These are phyloP conservation scores for Gossypium trilobum DNA, from an alignment of 441 rosid genomes.

Conservation along the genomic window DNA sequence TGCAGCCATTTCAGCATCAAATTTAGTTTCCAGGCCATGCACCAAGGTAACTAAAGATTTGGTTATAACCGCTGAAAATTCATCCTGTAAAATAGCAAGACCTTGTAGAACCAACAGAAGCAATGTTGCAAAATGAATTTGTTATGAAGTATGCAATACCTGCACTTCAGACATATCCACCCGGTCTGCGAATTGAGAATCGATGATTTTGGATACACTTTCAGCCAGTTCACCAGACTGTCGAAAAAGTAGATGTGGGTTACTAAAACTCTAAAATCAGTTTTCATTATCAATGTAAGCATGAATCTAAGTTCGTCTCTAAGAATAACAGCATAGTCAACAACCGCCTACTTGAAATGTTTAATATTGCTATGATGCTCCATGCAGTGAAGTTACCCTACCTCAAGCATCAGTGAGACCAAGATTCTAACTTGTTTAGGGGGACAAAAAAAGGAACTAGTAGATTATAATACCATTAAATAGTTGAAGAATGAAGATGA, in stretches of 20 bases:
- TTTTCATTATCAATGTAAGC: background rate
- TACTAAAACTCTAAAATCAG: slow-evolving; percentile 8
- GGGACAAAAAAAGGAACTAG: background rate
- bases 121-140: slow-evolving; percentile 15
- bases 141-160: slow-evolving; percentile 36
- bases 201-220: slow-evolving; percentile 84
- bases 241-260: slow-evolving; percentile 23
- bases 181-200: slow-evolving; percentile 71
- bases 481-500: background rate
- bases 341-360: background rate
- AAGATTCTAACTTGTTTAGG: background rate
- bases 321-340: background rate
- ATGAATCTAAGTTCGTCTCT: background rate
- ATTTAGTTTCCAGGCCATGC: slow-evolving; percentile 89
- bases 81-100: slow-evolving; percentile 57
- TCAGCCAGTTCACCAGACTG: slow-evolving; percentile 97
- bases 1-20: slow-evolving; percentile 90
- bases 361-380: background rate
- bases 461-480: background rate
- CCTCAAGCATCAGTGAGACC: background rate
- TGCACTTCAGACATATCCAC: slow-evolving; percentile 84
- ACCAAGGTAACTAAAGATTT: slow-evolving; percentile 82
- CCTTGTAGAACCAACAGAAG: slow-evolving; percentile 19
- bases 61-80: slow-evolving; percentile 88
- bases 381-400: background rate